Evolutionary conservation across 2,329 filamentous ascomycete species (phyloP).

Genomic region (Fusarium sp.): DNA sequence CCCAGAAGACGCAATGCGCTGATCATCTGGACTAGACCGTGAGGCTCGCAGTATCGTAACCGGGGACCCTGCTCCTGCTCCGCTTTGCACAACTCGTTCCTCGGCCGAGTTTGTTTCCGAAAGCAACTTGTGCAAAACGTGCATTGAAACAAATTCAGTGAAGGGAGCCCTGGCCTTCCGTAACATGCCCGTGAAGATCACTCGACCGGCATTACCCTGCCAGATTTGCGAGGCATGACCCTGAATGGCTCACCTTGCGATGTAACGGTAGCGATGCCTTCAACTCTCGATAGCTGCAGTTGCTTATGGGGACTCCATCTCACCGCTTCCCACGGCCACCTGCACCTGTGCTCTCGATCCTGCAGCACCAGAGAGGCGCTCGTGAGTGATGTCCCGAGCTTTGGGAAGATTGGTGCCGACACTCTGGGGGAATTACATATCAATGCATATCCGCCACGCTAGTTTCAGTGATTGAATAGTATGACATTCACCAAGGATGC

Average conservation of each 20-base stretch:
- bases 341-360: constrained; percentile 7
- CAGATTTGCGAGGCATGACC: constrained; percentile 31
- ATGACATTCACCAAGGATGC: constrained; percentile 2
- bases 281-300: background rate
- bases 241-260: constrained; percentile 20
- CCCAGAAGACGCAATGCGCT: constrained; percentile 16
- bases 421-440: constrained; percentile 20
- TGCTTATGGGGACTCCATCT: background rate
- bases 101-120: constrained; percentile 29
- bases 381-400: constrained; percentile 11
- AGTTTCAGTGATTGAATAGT: background rate
- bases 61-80: constrained; percentile 5
- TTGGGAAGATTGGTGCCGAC: background rate
- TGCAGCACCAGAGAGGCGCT: constrained; percentile 2
- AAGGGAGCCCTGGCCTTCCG: constrained; percentile 11
- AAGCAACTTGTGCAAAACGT: constrained; percentile 6
- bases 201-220: constrained; percentile 15
- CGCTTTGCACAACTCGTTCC: background rate
- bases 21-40: constrained; percentile 18
- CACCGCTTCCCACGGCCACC: constrained; percentile 23
- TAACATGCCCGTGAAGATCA: constrained; percentile 27
- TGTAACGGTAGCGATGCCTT: constrained; percentile 19
- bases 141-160: constrained; percentile 14
- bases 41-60: constrained; percentile 23
- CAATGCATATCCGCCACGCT: constrained; percentile 11